These are phyloP conservation scores for Alternaria atra DNA, from an alignment of 2,329 filamentous ascomycete species.

Conservation along the genomic window DNA sequence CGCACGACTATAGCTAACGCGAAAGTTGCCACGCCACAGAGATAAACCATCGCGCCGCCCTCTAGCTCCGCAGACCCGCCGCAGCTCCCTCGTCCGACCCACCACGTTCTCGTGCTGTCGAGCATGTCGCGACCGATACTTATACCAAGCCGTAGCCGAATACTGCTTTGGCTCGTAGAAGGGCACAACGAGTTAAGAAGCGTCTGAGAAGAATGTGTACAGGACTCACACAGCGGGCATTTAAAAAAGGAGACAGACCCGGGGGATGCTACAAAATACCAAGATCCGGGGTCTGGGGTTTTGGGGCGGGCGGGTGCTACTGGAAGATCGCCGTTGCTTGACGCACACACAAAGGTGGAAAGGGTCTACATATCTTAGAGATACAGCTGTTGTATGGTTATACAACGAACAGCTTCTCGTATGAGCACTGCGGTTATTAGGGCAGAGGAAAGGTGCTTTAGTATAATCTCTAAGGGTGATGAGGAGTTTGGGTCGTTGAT, in stretches of 20 bases:
- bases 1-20: slow-evolving; percentile 13
- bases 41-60: slow-evolving; percentile 16
- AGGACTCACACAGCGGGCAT: slow-evolving; percentile 16
- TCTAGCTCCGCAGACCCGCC: slow-evolving; percentile 19
- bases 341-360: slow-evolving; percentile 24
- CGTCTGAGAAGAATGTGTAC: slow-evolving; percentile 11
- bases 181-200: neutral
- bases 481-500: too few relatives aligned
- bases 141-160: slow-evolving; percentile 18
- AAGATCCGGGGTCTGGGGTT: slow-evolving; percentile 26
- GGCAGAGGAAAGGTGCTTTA: too few relatives aligned
- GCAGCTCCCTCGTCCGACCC: slow-evolving; percentile 12
- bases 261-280: slow-evolving; percentile 22
- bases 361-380: slow-evolving; percentile 24
- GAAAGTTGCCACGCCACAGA: slow-evolving; percentile 16
- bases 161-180: slow-evolving; percentile 19
- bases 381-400: too few relatives aligned
- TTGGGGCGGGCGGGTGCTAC: slow-evolving; percentile 17
- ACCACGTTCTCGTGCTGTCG: slow-evolving; percentile 18
- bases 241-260: slow-evolving; percentile 13
- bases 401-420: too few relatives aligned
- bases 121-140: slow-evolving; percentile 19
- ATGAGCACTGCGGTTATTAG: too few relatives aligned
- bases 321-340: slow-evolving; percentile 13
- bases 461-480: too few relatives aligned